Base-by-base conservation (phyloP, 1,139 yeast species). In the Entelexis paramagnoliae region DNA sequence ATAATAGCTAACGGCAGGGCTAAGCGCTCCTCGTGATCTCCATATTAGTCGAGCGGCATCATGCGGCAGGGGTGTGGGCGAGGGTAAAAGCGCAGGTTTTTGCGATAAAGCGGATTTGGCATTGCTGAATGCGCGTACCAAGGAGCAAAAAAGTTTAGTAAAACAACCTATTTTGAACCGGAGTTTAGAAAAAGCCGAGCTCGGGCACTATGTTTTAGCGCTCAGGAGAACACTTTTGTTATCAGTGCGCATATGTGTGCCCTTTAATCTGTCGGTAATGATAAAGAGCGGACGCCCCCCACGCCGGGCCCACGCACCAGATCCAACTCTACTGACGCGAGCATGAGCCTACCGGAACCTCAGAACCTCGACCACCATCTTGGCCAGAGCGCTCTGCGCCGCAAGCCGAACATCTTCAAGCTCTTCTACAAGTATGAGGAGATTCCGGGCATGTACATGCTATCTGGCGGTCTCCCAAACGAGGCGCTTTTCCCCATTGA, bases 401-500 rank as follows among this genome's bases (percentile, higher is more conserved):
- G 95, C 69, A 70, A 73, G 53, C 75, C 80, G 38, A 84, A 93
- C 28, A 79, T 83, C 20, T 75, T 86, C 69, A 87, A 86, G 67
- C 67, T 78, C 34, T 88, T 89, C 47, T 84, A 86, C 73, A 78
- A 78, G 63, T 83, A 79, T 70, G 83, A 70, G 64, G 73, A 74
- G 39, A 72, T 78, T 55, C 93, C 93, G 32, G 79, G 81, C 48
- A 72, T 87, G 62, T 53, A 51, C 30, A 59, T 59, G 54, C 51
- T 61, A 24, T 55, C 61, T 8, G 64, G 60, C 1, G 64, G 64
- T 0, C 50, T 61, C 24, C 64, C 64, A 4, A 57, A 61, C 43
- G 55, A 52, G 28, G 52, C 55, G 8, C 54, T 60, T 9, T 61
- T 61, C 48, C 63, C 63, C 14, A 44, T 61, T 4, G 54, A 53